A percentile compares a stretch with the other conserved stretches of the same genome.
These are phyloP conservation scores for Pleoardoris graminearum DNA, from an alignment of 2,329 filamentous ascomycete genomes.

Conservation along the genomic window DNA sequence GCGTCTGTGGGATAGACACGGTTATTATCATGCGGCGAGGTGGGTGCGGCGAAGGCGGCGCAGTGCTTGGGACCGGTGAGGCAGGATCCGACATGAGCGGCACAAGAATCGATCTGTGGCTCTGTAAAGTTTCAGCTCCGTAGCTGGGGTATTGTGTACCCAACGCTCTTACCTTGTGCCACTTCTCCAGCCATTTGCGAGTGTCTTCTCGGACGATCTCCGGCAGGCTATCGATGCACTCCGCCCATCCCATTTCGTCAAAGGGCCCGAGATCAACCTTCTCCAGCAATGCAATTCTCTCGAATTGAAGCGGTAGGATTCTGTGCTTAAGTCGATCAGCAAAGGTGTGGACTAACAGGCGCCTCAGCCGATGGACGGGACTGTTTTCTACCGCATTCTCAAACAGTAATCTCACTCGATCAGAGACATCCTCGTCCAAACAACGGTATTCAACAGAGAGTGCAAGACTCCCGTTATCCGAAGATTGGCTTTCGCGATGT, in stretches of 20 bases:
- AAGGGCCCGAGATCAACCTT: conserved; percentile 58
- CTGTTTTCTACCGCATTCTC: conserved; percentile 52
- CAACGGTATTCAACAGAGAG: conserved; percentile 77
- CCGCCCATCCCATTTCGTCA: conserved; percentile 58
- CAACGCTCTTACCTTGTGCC: conserved; percentile 56
- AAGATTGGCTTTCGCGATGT: conserved; percentile 26
- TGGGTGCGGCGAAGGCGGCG: conserved; percentile 43
- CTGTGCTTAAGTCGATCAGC: conserved; percentile 51
- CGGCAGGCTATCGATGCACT: conserved; percentile 57
- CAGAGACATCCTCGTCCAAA: conserved; percentile 71
- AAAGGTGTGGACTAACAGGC: conserved; percentile 58
- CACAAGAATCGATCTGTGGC: conserved; percentile 31
- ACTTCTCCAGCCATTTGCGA: conserved; percentile 56
- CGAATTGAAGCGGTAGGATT: conserved; percentile 55
- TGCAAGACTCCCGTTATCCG: conserved; percentile 54
- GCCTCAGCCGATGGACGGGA: conserved; percentile 51
- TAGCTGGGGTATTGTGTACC: background rate
- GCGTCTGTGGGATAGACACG: conserved; percentile 82
- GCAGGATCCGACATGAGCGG: conserved; percentile 7
- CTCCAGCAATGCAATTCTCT: conserved; percentile 58
- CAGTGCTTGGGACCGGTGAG: conserved; percentile 15
- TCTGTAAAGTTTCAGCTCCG: conserved; percentile 28
- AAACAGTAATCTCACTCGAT: conserved; percentile 53
- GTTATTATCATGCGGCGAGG: conserved; percentile 77
- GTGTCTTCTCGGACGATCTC: conserved; percentile 49